Evolutionary conservation across 176 grass and related monocot genomes (phyloP).

Genomic region (Carex myosuroides): DNA sequence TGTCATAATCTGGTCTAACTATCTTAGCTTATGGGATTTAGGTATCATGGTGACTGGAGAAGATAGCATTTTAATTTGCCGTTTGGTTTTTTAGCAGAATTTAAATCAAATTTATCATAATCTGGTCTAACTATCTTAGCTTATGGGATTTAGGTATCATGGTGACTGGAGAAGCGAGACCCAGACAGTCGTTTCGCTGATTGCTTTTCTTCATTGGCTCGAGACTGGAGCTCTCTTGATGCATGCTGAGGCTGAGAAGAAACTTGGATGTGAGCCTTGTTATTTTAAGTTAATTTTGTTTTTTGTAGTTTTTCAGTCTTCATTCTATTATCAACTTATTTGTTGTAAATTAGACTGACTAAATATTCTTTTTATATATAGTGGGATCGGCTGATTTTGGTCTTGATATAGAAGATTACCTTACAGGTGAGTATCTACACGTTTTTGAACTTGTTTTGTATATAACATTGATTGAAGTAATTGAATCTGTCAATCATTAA

Average conservation of each 20-base stretch:
- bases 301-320: conserved; percentile 2
- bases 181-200: conserved; percentile 61
- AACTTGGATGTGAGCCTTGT: conserved; percentile 55
- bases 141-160: conserved; percentile 54
- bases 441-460: not conserved
- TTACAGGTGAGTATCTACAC: conserved; percentile 44
- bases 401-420: conserved; percentile 92
- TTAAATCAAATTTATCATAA: not conserved
- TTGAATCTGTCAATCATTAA: conserved; percentile 2
- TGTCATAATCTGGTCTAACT: not conserved
- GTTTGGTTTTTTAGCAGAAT: not conserved
- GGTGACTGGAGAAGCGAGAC: conserved; percentile 82
- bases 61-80: not conserved
- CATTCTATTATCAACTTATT: not conserved
- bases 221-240: conserved; percentile 64
- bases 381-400: conserved; percentile 73
- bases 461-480: not conserved
- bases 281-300: not conserved
- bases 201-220: conserved; percentile 79
- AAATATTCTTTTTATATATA: conserved; percentile 29
- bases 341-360: conserved; percentile 11
- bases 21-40: conserved; percentile 27
- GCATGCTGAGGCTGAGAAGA: conserved; percentile 81
- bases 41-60: conserved; percentile 87
- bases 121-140: conserved; percentile 7